Conservation (phyloP, 768 basidiomycete species). For the Naematelia aurantialba region DNA sequence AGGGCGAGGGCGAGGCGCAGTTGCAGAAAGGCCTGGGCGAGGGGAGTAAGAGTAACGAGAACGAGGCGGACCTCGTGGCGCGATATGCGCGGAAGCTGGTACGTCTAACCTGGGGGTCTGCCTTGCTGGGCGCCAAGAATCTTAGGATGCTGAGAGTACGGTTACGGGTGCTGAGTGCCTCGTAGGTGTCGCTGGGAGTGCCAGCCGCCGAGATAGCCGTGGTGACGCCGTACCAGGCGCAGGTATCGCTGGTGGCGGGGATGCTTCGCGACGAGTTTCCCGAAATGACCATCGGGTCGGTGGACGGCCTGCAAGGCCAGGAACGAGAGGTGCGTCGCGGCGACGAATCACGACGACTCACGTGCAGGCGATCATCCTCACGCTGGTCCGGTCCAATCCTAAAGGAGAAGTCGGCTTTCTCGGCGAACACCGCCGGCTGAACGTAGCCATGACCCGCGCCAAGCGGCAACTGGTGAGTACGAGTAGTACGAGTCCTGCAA, state of each 20-base stretch:
- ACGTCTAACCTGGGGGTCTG: constrained; percentile 33
- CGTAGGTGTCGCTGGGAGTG: constrained; percentile 48
- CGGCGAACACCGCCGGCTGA: constrained; percentile 84
- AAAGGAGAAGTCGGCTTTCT: constrained; percentile 90
- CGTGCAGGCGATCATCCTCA: constrained; percentile 79
- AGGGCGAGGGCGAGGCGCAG: constrained; percentile 31
- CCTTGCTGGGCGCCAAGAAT: too few relatives aligned
- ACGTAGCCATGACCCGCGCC: constrained; percentile 73
- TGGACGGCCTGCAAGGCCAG: constrained; percentile 95
- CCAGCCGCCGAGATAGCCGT: constrained; percentile 72
- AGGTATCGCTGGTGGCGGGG: constrained; percentile 77
- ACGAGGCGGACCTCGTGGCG: constrained; percentile 81
- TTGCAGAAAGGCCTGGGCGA: constrained; percentile 58
- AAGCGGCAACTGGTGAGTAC: constrained; percentile 75
- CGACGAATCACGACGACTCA: constrained; percentile 41
- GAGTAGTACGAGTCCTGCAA: too few relatives aligned
- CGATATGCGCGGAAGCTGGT: constrained; percentile 79
- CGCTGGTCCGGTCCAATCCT: constrained; percentile 83
- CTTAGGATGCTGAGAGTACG: too few relatives aligned
- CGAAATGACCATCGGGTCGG: constrained; percentile 81
- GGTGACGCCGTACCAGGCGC: constrained; percentile 92
- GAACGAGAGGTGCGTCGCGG: constrained; percentile 55
- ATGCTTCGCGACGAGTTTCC: constrained; percentile 62
- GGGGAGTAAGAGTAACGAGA: constrained; percentile 88
- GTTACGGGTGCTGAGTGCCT: neutral